Evolutionary conservation across 176 grass and related monocot genomes (phyloP), one percentile per base, ranked within the genome.

Genomic region (Lolium rigidum): DNA sequence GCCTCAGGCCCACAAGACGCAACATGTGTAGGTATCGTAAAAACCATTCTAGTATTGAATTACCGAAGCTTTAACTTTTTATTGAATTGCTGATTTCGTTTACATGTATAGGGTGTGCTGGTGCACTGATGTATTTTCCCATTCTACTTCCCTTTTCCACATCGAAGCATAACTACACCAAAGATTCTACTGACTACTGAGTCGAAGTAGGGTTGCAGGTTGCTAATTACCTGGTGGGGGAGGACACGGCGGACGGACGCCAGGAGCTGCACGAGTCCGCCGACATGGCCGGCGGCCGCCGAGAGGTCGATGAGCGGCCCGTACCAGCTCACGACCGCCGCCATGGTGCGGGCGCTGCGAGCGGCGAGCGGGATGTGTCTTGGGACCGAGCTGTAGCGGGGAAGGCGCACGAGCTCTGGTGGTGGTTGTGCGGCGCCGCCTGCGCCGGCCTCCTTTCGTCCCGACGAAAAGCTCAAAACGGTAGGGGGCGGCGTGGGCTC

Each of bases 271-370:
- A 92, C 93, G 82, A 94, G 87, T 4, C 83, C 78, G 66, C 82
- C 89, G 26, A 92, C 52, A 26, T 94, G 90, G 15, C 85, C 73
- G 79, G 73, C 79, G 57, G 90, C 93, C 54, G 49, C 82, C n/a
- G 87, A 87, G 54, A 94, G 90, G 74, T 94, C 90, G 87, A 92
- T 77, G 35, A 94, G 90, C 24, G 93, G 93, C 0, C 93, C 93
- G 90, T 94, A 94, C 93, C 93, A 94, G 74, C 93, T 91, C 35
- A 92, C 83, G 10, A 81, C 60, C 0, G 84, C 83, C 25, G 80
- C 74, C 89, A 90, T 90, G 17, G 38, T 20, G 18, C n/a, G 44
- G n/a, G 7, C 41, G 24, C 24, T 12, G 58, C 12, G 22, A 62
- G 11, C 12, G 59, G 71, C 7, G 48, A 47, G 24, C 16, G 35